Percentiles rank a stretch among this genome's conserved stretches.
These are phyloP conservation scores for Phytophthora fragariae DNA, from an alignment of 352 stramenopile genomes.

Conservation along the genomic window DNA sequence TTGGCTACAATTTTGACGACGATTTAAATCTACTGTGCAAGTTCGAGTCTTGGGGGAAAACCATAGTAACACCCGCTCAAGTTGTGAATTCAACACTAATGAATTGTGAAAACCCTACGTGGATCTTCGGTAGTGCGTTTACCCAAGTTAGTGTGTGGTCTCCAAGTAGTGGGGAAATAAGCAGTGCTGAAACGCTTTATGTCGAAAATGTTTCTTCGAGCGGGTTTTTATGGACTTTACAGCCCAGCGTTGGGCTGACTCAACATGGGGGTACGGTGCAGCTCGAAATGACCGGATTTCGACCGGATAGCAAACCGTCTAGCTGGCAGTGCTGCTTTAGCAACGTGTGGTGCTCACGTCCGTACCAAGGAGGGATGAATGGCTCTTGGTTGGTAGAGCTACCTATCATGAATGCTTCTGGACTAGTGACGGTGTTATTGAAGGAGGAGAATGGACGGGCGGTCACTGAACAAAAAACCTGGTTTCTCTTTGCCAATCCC, in stretches of 20 bases:
- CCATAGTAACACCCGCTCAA: constrained; percentile 29
- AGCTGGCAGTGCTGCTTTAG: constrained; percentile 54
- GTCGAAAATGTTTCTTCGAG: constrained; percentile 3
- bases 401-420: constrained; percentile 24
- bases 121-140: constrained; percentile 19
- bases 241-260: constrained; percentile 28
- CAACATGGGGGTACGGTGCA: constrained; percentile 18
- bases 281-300: constrained; percentile 13
- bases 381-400: constrained; percentile 22
- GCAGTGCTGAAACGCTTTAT: constrained; percentile 11
- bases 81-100: constrained; percentile 50
- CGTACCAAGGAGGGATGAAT: constrained; percentile 8
- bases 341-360: constrained; percentile 25
- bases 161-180: constrained; percentile 23
- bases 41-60: constrained; percentile 38
- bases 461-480: constrained; percentile 26
- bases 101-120: constrained; percentile 37
- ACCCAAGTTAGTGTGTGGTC: constrained; percentile 48
- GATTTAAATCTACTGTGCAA: constrained; percentile 44
- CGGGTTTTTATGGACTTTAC: constrained; percentile 34
- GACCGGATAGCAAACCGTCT: background rate
- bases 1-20: constrained; percentile 54
- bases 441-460: background rate
- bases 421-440: constrained; percentile 37
- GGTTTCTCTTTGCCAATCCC: constrained; percentile 44